phyloP scores from a whole-genome alignment of 805 yeast species.

The Starmerella apicola region DNA sequence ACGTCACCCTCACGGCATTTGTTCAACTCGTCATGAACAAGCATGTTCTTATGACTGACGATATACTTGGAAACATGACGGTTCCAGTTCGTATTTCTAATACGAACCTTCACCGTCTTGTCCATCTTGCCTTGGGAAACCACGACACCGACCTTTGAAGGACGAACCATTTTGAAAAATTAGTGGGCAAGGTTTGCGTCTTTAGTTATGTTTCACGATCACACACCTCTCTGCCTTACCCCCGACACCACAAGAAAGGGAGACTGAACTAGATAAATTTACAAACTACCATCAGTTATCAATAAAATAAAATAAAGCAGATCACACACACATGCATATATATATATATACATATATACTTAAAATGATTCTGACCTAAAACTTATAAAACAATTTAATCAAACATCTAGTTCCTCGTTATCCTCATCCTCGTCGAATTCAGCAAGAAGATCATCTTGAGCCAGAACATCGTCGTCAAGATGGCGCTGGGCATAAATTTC shows the following conservation, averaged over 20 bases:
- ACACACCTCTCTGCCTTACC: too few species aligned
- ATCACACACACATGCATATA: background rate
- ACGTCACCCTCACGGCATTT: conserved; percentile 90
- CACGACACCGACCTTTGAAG: conserved; percentile 82
- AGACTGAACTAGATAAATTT: too few species aligned
- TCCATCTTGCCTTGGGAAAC: conserved; percentile 92
- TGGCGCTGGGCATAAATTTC: conserved; percentile 21
- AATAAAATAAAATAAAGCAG: too few species aligned
- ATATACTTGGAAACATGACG: conserved; percentile 41
- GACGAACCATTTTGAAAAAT: conserved; percentile 70
- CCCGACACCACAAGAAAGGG: too few species aligned
- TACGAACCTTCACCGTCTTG: conserved; percentile 89
- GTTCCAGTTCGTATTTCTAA: conserved; percentile 64
- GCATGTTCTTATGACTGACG: conserved; percentile 63
- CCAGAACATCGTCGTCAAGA: conserved; percentile 18
- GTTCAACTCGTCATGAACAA: conserved; percentile 89
- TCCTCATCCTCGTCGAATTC: conserved; percentile 23
- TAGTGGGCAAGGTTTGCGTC: too few species aligned
- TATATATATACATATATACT: background rate
- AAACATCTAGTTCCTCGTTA: conserved; percentile 19
- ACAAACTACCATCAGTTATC: too few species aligned
- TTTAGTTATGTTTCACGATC: too few species aligned
- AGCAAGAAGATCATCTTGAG: conserved; percentile 20
- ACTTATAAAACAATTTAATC: background rate
- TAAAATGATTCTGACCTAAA: background rate